These are phyloP conservation scores for Gigaspora rosea DNA, from an alignment of 192 early-diverging fungal species.

Conservation along the genomic window DNA sequence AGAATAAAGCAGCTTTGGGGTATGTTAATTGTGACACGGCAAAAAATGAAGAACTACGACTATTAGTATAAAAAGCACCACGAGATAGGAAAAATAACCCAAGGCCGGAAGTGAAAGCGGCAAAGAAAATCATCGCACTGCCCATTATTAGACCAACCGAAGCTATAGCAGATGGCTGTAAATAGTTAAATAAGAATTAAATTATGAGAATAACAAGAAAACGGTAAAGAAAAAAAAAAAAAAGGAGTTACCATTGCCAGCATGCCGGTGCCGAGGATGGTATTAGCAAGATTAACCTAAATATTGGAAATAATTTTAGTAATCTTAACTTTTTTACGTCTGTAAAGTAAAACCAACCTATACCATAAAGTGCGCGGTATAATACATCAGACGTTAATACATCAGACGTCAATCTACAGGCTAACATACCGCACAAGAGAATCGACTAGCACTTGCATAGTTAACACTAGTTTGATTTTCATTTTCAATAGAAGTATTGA, in stretches of 20 bases:
- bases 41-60: conserved; percentile 88
- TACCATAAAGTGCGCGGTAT: background rate
- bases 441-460: background rate
- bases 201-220: background rate
- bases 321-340: background rate
- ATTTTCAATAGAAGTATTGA: background rate
- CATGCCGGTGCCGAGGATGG: conserved; percentile 97
- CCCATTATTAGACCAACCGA: conserved; percentile 83
- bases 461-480: background rate
- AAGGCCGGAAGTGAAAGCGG: conserved; percentile 70
- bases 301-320: conserved; percentile 51
- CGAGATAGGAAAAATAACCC: conserved; percentile 85
- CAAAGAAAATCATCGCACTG: conserved; percentile 76
- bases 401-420: background rate
- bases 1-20: conserved; percentile 81
- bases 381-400: background rate
- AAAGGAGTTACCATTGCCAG: conserved; percentile 80
- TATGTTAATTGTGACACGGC: conserved; percentile 89
- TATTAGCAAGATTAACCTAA: conserved; percentile 88
- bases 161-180: conserved; percentile 81
- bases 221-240: background rate
- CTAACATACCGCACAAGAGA: conserved; percentile 25
- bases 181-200: background rate
- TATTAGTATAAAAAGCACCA: conserved; percentile 73
- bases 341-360: background rate